phyloP scores from a whole-genome alignment of 1,284 basidiomycete species.

The Cutaneotrichosporon sp. region DNA sequence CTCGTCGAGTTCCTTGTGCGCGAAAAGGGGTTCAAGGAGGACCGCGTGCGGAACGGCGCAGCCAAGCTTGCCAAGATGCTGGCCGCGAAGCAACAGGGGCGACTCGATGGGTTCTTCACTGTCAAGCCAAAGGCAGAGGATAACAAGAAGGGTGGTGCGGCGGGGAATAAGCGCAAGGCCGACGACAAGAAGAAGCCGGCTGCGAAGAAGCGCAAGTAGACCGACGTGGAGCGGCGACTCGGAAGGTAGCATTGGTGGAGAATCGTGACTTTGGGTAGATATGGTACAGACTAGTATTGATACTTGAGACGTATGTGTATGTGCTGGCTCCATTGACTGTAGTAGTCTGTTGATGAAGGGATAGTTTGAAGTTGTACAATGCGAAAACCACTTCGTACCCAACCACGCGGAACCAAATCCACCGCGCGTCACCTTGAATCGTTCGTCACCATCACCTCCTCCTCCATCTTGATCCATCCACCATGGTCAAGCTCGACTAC shows the following conservation, averaged over 20 bases:
- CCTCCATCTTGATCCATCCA: neutral
- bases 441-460: no score
- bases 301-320: no score
- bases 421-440: no score
- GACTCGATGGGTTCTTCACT: constrained; percentile 92
- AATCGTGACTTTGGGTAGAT: neutral
- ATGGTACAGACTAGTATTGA: neutral
- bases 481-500: constrained; percentile 17
- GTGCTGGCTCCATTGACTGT: no score
- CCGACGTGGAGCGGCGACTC: neutral
- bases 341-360: no score
- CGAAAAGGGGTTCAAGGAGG: constrained; percentile 98
- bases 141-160: constrained; percentile 30
- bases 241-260: neutral
- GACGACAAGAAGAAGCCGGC: constrained; percentile 26
- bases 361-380: no score
- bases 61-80: constrained; percentile 88
- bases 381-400: no score
- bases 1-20: constrained; percentile 90
- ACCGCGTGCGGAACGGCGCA: constrained; percentile 90
- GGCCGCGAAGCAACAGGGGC: constrained; percentile 90
- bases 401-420: no score
- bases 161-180: constrained; percentile 60
- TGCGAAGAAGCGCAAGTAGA: constrained; percentile 13
- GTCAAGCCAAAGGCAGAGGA: constrained; percentile 60